phyloP scores from a whole-genome alignment of 2,329 filamentous ascomycete genomes.

The Nemania sp. region DNA sequence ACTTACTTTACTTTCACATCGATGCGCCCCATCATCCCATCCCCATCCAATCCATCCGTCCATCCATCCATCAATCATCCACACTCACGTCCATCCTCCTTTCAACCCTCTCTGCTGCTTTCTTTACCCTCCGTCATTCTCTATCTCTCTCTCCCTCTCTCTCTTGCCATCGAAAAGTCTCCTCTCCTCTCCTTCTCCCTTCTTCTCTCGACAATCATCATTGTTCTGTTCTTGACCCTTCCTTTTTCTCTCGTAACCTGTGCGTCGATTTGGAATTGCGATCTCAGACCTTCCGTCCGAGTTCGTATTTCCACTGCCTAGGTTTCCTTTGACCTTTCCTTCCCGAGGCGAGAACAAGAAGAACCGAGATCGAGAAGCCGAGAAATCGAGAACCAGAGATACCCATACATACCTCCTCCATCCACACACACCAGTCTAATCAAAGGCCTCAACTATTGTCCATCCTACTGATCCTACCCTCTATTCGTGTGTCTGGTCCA shows the following conservation, averaged over 20 bases:
- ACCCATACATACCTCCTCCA: neutral
- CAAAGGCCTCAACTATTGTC: neutral
- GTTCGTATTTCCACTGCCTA: constrained; percentile 18
- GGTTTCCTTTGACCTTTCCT: constrained; percentile 27
- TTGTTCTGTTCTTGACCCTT: constrained; percentile 41
- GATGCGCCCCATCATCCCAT: constrained; percentile 11
- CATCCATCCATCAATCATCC: constrained; percentile 25
- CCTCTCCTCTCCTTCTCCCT: constrained; percentile 36
- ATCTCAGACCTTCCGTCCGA: constrained; percentile 9
- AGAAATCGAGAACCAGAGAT: constrained; percentile 14
- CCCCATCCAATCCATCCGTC: constrained; percentile 7
- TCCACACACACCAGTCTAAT: too few relatives aligned
- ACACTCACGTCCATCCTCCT: constrained; percentile 31
- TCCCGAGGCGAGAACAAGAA: constrained; percentile 26
- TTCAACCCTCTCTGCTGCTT: constrained; percentile 32
- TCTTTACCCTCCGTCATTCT: constrained; percentile 40
- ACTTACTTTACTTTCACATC: neutral
- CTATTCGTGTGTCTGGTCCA: constrained; percentile 4
- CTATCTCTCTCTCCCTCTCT: constrained; percentile 33
- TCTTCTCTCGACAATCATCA: constrained; percentile 36
- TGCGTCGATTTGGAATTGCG: constrained; percentile 22
- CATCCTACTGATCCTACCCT: neutral
- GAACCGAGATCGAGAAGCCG: constrained; percentile 9
- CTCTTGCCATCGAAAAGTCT: constrained; percentile 30
- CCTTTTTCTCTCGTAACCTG: constrained; percentile 26